phyloP scores from a whole-genome alignment of 257 asterid genomes.

The Gentiana dahurica region DNA sequence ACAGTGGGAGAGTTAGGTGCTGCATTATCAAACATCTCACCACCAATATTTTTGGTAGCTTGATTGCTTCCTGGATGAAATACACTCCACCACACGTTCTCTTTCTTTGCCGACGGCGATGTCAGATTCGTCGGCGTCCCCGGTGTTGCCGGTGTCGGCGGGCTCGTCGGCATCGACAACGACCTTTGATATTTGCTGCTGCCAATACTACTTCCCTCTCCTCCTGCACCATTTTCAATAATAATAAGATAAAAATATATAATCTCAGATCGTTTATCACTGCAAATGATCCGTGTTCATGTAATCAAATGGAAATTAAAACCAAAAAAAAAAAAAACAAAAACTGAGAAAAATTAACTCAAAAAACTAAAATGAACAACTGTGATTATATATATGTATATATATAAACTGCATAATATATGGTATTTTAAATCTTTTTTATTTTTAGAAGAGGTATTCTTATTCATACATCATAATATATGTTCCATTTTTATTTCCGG shows the following conservation, averaged over 20 bases:
- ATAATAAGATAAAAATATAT: too few relatives aligned
- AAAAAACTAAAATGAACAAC: too few relatives aligned
- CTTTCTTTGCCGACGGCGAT: slow-evolving; percentile 52
- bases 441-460: too few relatives aligned
- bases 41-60: slow-evolving; percentile 61
- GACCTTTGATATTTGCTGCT: slow-evolving; percentile 43
- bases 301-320: too few relatives aligned
- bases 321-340: background rate
- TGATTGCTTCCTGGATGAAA: slow-evolving; percentile 91
- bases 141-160: slow-evolving; percentile 56
- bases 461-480: too few relatives aligned
- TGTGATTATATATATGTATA: too few relatives aligned
- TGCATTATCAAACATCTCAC: slow-evolving; percentile 74
- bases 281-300: too few relatives aligned
- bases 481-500: background rate
- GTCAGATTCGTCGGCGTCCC: slow-evolving; percentile 7
- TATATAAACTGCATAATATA: too few relatives aligned
- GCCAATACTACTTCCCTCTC: slow-evolving; percentile 21
- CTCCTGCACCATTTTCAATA: slow-evolving; percentile 19
- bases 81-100: slow-evolving; percentile 96
- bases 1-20: slow-evolving; percentile 88
- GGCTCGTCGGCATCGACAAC: slow-evolving; percentile 45
- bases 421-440: too few relatives aligned
- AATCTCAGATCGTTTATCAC: too few relatives aligned
- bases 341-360: background rate